phyloP scores from a whole-genome alignment of 805 yeast species.

The Spathaspora passalidarum region DNA sequence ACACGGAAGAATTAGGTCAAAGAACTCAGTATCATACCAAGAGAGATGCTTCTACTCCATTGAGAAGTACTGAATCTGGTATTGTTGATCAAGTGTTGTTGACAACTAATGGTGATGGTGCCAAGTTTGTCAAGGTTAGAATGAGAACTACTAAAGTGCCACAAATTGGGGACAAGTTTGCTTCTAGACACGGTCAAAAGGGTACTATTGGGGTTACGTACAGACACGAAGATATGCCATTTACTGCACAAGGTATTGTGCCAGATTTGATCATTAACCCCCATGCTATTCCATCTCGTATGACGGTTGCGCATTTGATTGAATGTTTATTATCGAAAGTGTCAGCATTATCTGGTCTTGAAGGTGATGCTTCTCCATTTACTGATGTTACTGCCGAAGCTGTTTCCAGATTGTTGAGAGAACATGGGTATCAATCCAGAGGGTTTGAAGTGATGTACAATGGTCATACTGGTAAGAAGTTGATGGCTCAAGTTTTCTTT shows the following conservation, averaged over 20 bases:
- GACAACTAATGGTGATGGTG: conserved; percentile 97
- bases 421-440: conserved; percentile 95
- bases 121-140: conserved; percentile 95
- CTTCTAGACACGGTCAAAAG: conserved; percentile 99
- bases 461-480: conserved; percentile 97
- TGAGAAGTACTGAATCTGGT: conserved; percentile 96
- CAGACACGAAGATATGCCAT: conserved; percentile 98
- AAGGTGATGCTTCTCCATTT: conserved; percentile 99
- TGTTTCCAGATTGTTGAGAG: conserved; percentile 84
- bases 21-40: conserved; percentile 97
- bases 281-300: conserved; percentile 99
- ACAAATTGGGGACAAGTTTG: conserved; percentile 98
- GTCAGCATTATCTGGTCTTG: conserved; percentile 90
- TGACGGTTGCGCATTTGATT: conserved; percentile 99
- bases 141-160: conserved; percentile 99
- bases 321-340: conserved; percentile 96
- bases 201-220: conserved; percentile 99
- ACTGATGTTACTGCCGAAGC: conserved; percentile 98
- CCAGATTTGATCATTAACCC: conserved; percentile 98
- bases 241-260: conserved; percentile 90
- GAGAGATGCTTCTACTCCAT: conserved; percentile 97
- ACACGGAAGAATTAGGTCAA: conserved; percentile 97
- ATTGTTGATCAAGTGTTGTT: conserved; percentile 96
- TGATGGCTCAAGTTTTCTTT: conserved; percentile 97
- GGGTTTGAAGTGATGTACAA: conserved; percentile 98